phyloP scores from a whole-genome alignment of 164 flowering plant species.

The Warburgia ugandensis region DNA sequence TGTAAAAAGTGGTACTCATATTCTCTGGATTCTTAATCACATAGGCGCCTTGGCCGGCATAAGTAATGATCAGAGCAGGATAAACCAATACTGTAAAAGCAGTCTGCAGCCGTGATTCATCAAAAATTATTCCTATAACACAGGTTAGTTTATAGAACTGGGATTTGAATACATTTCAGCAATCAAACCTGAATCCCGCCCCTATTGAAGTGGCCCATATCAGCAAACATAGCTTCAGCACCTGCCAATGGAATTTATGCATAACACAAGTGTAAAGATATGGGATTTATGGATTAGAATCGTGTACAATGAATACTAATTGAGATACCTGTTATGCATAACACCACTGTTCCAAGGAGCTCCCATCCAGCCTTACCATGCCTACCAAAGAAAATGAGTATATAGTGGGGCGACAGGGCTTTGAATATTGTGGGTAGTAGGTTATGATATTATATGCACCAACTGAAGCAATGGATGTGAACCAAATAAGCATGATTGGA shows the following conservation, averaged over 20 bases:
- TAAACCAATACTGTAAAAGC: constrained; percentile 43
- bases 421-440: constrained; percentile 20
- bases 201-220: constrained; percentile 19
- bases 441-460: constrained; percentile 18
- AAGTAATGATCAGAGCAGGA: constrained; percentile 68
- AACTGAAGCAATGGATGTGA: constrained; percentile 10
- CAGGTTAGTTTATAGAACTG: background rate
- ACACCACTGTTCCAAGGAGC: constrained; percentile 20
- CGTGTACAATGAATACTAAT: background rate
- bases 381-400: constrained; percentile 13
- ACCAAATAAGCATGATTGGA: constrained; percentile 27
- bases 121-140: background rate
- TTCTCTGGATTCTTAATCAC: constrained; percentile 21
- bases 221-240: constrained; percentile 20
- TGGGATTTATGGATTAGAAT: background rate
- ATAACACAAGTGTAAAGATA: background rate
- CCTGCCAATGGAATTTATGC: constrained; percentile 1
- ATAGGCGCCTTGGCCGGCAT: constrained; percentile 24
- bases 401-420: constrained; percentile 21
- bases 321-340: constrained; percentile 19
- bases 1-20: constrained; percentile 23
- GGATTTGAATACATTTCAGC: background rate
- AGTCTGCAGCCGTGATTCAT: constrained; percentile 8
- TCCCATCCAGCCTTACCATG: constrained; percentile 17
- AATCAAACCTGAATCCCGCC: constrained; percentile 11